A percentile compares a stretch with the other conserved stretches of the same genome.
phyloP scores from a whole-genome alignment of 495 filamentous ascomycete genomes.

The Aspergillus olivimuriae region DNA sequence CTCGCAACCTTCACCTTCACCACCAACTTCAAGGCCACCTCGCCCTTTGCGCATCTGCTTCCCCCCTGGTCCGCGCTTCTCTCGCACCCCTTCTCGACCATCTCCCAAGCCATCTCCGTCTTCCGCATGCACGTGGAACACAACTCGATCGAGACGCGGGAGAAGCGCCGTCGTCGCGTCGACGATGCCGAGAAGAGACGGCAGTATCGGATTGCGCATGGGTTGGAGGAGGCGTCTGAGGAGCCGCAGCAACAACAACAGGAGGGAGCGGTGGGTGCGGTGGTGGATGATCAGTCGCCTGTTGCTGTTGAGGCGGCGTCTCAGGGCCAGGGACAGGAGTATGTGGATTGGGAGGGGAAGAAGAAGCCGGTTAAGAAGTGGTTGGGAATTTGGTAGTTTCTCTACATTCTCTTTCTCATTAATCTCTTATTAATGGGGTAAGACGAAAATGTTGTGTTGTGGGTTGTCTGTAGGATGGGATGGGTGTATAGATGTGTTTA shows the following conservation, averaged over 20 bases:
- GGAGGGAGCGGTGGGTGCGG: conserved; percentile 10
- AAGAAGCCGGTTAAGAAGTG: conserved; percentile 53
- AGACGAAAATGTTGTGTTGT: no score
- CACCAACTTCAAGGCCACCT: conserved; percentile 62
- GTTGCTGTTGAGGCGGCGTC: conserved; percentile 17
- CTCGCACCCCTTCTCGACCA: conserved; percentile 55
- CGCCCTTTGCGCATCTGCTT: conserved; percentile 66
- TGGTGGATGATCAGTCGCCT: conserved; percentile 27
- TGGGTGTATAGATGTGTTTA: no score
- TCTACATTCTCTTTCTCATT: no score
- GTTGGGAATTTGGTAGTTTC: conserved; percentile 53
- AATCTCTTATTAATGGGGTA: no score
- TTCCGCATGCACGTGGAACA: conserved; percentile 63
- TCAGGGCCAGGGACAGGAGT: conserved; percentile 18
- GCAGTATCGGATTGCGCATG: conserved; percentile 77
- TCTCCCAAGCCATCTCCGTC: conserved; percentile 53
- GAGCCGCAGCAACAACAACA: no score
- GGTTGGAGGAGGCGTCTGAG: conserved; percentile 48
- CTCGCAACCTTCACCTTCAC: conserved; percentile 63
- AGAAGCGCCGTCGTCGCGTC: conserved; percentile 56
- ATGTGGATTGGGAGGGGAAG: conserved; percentile 39
- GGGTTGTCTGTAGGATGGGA: no score
- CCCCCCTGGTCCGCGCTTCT: conserved; percentile 55
- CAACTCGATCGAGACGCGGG: conserved; percentile 53
- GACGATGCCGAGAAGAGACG: conserved; percentile 77